Evolutionary conservation across 1,284 basidiomycete species (phyloP), one percentile per base, ranked within the genome.

Genomic region (Cryptococcus depauperatus): DNA sequence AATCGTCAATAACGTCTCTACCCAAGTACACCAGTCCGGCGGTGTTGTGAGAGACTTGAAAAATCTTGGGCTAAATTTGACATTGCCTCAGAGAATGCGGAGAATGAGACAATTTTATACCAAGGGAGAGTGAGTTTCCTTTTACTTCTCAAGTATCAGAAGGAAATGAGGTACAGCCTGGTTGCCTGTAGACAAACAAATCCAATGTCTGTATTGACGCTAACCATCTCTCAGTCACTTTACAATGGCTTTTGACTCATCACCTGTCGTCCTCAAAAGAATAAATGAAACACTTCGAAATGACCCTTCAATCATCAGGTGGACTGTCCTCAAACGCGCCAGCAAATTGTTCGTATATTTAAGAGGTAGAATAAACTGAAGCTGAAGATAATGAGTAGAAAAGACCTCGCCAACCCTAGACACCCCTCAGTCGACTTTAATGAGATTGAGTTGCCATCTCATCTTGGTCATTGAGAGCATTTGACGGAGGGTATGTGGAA

Each of bases 21-120:
- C 52, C 16, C 57, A 60, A 40, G 58, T 71, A 8, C 61, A 70
- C 46, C 44, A 50, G 2, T 54, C 64, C 4, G 69, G 69, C 22
- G 69, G 69, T 10, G 68, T 66, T 9, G 68, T 71, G 35, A 51
- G 69, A 41, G 59, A 67, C 56, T 48, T 71, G 41, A 58, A 58
- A 44, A 62, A 61, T 35, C 35, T 70, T 32, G 69, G 69, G 11
- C 51, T 61, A 1, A 66, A 59, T 18, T 30, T 59, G 40, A 62
- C 62, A 8, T 51, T 71, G 27, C 67, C 69, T 11, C 54, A 52
- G 46, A 52, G 67, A 41, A 64, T 67, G 58, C 55, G 58, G 52
- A 49, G 66, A 44, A 64, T 69, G 58, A 68, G 70, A 56, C 65
- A 68, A 44, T 68, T 60, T 51, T 63, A 70, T 50, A 52, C 50